A percentile compares a stretch with the other conserved stretches of the same genome.
These are phyloP conservation scores for Lipomyces orientalis DNA, from an alignment of 805 yeast species.

Conservation along the genomic window DNA sequence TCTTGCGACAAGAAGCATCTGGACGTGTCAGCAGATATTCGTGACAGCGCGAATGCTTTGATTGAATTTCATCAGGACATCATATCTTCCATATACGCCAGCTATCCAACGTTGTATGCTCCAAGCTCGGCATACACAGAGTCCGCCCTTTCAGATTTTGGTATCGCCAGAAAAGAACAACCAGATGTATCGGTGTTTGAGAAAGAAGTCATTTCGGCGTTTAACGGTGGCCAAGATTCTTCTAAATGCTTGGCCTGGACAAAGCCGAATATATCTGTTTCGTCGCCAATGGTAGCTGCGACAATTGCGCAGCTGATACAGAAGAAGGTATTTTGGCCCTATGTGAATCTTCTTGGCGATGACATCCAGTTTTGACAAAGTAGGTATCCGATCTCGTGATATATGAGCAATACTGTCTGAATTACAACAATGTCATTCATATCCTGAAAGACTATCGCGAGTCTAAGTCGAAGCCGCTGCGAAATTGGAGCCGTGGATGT, in stretches of 20 bases:
- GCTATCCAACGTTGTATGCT: slow-evolving; percentile 32
- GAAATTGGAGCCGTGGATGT: slow-evolving; percentile 32
- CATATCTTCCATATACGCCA: slow-evolving; percentile 17
- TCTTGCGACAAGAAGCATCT: slow-evolving; percentile 20
- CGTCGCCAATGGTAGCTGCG: slow-evolving; percentile 32
- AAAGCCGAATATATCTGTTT: slow-evolving; percentile 19
- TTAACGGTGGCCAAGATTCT: not conserved
- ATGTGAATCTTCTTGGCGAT: not conserved
- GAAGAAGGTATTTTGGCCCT: slow-evolving; percentile 16
- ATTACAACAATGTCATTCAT: slow-evolving; percentile 29
- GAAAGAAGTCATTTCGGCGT: slow-evolving; percentile 22
- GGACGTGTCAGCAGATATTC: slow-evolving; percentile 23
- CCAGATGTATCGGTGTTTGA: slow-evolving; percentile 20
- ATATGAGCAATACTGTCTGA: slow-evolving; percentile 30
- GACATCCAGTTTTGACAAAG: not conserved
- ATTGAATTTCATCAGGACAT: slow-evolving; percentile 31
- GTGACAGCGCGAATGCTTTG: slow-evolving; percentile 24
- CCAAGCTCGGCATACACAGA: slow-evolving; percentile 16
- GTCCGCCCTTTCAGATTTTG: slow-evolving; percentile 11
- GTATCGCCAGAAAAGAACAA: slow-evolving; percentile 12
- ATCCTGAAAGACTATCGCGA: slow-evolving; percentile 22
- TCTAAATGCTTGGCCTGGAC: slow-evolving; percentile 20
- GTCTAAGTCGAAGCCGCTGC: slow-evolving; percentile 13
- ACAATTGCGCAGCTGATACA: slow-evolving; percentile 24
- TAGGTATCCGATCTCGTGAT: slow-evolving; percentile 30